A percentile compares a stretch with the other conserved stretches of the same genome.
These are phyloP conservation scores for Calendula officinalis DNA, from an alignment of 129 eudicot genomes.

Conservation along the genomic window DNA sequence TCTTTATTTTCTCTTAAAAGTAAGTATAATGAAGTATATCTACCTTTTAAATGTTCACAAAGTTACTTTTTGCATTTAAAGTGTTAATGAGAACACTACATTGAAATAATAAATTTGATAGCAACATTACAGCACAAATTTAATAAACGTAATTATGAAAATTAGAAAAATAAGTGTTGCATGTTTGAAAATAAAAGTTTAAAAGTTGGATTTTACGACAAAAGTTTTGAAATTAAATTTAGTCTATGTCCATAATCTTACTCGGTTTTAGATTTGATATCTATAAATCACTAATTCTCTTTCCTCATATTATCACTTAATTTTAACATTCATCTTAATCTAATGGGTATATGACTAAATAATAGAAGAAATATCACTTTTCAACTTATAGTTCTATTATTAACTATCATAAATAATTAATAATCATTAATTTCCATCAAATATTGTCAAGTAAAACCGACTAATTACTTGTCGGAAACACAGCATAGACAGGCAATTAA, in stretches of 20 bases:
- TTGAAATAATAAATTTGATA: slow-evolving; percentile 21
- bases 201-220: not conserved
- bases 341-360: too few species aligned
- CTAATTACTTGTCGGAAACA: too few species aligned
- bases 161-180: slow-evolving; percentile 10
- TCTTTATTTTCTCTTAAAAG: not conserved
- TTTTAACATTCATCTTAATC: too few species aligned
- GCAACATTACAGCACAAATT: slow-evolving; percentile 19
- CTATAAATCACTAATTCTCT: too few species aligned
- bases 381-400: not conserved
- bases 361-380: too few species aligned
- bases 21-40: too few species aligned
- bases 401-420: not conserved
- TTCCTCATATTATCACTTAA: too few species aligned
- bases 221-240: not conserved
- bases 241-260: too few species aligned
- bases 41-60: slow-evolving; percentile 9
- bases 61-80: slow-evolving; percentile 19
- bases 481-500: too few species aligned
- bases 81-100: slow-evolving; percentile 12
- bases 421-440: not conserved
- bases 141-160: slow-evolving; percentile 8
- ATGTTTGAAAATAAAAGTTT: not conserved
- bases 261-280: too few species aligned
- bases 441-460: not conserved